Evolutionary conservation across 768 basidiomycete genomes (phyloP), one percentile per base, ranked within the genome.

Genomic region (Clavulina sp.): DNA sequence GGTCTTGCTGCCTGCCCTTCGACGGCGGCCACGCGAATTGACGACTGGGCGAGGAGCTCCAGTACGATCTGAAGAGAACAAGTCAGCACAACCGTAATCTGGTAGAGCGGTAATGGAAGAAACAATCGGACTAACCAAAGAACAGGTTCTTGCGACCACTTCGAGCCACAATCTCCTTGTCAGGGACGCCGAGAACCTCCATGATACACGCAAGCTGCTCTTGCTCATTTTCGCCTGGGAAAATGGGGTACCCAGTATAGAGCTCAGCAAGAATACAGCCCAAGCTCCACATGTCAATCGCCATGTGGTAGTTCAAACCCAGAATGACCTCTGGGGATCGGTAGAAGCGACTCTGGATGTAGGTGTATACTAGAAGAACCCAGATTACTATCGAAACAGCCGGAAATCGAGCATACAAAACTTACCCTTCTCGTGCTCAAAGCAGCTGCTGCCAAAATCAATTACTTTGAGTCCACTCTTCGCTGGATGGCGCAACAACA

Each of bases 311-410:
- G 64, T 91, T 95, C 84, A 93, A 87, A 50, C 95, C 95, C 34
- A 99, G 76, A 52, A 99, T 99, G 59, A 99, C 93, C 67, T 99
- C 95, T 2, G 95, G 95, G 19, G 91, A 95, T n/a, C 95, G 88
- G 68, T 99, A 99, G 71, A 99, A 99, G 38, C 95, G 86, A 68
- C 89, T 93, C 66, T 97, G 95, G 57, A 99, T 97, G 62, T 99
- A 99, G 1, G 95, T 99, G 65, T 97, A 99, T 56, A 99, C 95
- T 99, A 56, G 3, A 24, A 40, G 34, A 13, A 46, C 43, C 7
- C 26, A 49, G 28, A 33, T 13, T 32, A 30, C 50, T 38, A 24
- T 47, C 5, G 43, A 46, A 46, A 46, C 23, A 26, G 43, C 9
- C 9, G 43, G 13, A n/a, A n/a, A n/a, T n/a, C n/a, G 19, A 38